phyloP scores from a whole-genome alignment of 495 filamentous ascomycete genomes.

The Staphylotrichum tortipilum region DNA sequence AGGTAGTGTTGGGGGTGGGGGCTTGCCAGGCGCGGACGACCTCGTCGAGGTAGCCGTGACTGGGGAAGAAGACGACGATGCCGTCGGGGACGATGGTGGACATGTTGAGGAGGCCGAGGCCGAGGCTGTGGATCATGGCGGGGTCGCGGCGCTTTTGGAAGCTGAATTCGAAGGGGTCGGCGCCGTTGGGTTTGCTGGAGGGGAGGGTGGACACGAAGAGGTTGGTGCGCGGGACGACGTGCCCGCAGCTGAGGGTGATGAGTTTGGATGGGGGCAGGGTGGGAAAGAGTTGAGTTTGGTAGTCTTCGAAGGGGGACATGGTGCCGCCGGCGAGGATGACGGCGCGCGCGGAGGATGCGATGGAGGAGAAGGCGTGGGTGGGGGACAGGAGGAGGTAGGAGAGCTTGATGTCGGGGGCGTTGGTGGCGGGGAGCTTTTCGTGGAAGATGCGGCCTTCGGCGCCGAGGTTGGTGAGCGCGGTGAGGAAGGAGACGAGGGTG shows the following conservation, averaged over 20 bases:
- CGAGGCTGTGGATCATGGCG: constrained; percentile 64
- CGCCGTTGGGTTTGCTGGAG: constrained; percentile 27
- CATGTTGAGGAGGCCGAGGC: constrained; percentile 59
- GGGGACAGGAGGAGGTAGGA: constrained; percentile 93
- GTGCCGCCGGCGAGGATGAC: constrained; percentile 92
- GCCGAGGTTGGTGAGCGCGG: constrained; percentile 78
- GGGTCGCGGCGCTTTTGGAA: constrained; percentile 61
- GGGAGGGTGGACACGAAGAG: constrained; percentile 59
- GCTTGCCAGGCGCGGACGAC: constrained; percentile 61
- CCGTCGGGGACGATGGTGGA: constrained; percentile 75
- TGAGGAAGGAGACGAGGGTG: constrained; percentile 72
- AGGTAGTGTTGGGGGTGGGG: constrained; percentile 8
- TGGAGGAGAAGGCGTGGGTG: constrained; percentile 79
- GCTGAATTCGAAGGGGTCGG: constrained; percentile 72
- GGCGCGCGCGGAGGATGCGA: constrained; percentile 77
- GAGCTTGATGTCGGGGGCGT: constrained; percentile 47
- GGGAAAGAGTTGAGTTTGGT: constrained; percentile 74
- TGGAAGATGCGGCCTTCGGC: constrained; percentile 83
- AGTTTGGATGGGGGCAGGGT: constrained; percentile 57
- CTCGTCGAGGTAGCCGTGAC: constrained; percentile 77
- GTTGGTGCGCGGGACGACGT: constrained; percentile 81
- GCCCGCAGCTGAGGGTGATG: constrained; percentile 80
- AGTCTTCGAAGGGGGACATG: constrained; percentile 95
- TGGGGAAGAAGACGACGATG: constrained; percentile 93
- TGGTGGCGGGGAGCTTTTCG: constrained; percentile 40